These are phyloP conservation scores for Didymella keratinophila DNA, from an alignment of 2,329 filamentous ascomycete species.

Conservation along the genomic window DNA sequence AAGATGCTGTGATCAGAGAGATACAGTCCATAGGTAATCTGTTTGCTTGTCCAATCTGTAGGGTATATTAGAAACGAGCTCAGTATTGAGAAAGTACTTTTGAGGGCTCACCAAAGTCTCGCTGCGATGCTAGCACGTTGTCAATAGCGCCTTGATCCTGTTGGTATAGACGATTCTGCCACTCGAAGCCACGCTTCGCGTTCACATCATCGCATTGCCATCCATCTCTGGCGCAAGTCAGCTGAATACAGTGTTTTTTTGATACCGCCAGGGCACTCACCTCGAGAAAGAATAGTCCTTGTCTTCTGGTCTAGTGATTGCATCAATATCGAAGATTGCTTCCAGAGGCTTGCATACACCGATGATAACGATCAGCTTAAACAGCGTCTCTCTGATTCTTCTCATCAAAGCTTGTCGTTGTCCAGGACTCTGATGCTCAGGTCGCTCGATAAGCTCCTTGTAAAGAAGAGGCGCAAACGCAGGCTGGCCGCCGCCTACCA, in stretches of 20 bases:
- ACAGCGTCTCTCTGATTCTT: conserved; percentile 64
- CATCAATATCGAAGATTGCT: conserved; percentile 64
- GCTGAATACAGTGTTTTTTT: not conserved
- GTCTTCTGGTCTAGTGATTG: conserved; percentile 63
- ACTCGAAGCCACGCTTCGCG: conserved; percentile 60
- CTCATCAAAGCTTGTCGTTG: conserved; percentile 59
- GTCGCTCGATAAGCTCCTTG: conserved; percentile 61
- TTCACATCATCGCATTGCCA: conserved; percentile 68
- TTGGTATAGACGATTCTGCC: conserved; percentile 65
- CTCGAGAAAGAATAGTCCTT: conserved; percentile 54
- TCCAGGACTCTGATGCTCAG: conserved; percentile 54
- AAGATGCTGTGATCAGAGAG: conserved; percentile 65
- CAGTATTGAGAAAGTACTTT: not conserved
- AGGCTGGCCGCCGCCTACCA: conserved; percentile 60
- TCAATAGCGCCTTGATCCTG: conserved; percentile 55
- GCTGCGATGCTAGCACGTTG: conserved; percentile 54
- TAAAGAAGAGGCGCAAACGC: conserved; percentile 63
- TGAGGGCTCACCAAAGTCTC: conserved; percentile 52
- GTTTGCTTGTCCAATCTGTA: conserved; percentile 58
- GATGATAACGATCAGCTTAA: conserved; percentile 65
- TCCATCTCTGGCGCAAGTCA: conserved; percentile 51
- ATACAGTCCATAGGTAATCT: conserved; percentile 67
- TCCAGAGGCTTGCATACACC: conserved; percentile 71
- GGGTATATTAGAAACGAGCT: not conserved
- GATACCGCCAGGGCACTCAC: conserved; percentile 11